Evolutionary conservation across 208 protist genomes (phyloP).

Genomic region (Trichomonas tenax): DNA sequence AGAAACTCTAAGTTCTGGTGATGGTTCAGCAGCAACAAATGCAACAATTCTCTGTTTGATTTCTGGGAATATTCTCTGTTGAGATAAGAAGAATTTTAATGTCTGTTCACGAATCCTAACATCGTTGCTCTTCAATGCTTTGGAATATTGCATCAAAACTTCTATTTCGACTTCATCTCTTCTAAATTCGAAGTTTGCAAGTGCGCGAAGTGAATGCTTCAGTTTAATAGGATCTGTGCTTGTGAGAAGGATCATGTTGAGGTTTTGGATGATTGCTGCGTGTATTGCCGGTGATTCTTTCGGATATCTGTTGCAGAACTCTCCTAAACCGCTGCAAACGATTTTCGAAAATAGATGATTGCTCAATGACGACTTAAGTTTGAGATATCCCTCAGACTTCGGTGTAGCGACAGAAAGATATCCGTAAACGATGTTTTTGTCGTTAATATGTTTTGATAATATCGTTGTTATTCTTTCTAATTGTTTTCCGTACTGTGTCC

Average conservation of each 20-base stretch:
- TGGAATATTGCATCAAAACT: not conserved
- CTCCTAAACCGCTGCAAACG: not conserved
- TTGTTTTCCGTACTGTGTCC: not conserved
- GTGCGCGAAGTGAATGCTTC: not conserved
- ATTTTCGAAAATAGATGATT: not conserved
- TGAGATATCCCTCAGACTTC: not conserved
- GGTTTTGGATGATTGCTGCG: not conserved
- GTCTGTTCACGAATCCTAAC: not conserved
- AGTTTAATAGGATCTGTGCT: not conserved
- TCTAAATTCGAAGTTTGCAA: not conserved
- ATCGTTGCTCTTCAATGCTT: not conserved
- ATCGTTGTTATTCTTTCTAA: not conserved
- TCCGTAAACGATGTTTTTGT: not conserved
- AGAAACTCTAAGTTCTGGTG: not conserved
- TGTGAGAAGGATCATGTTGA: not conserved
- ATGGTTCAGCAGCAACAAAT: not conserved
- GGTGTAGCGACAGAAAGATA: not conserved
- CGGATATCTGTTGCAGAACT: not conserved
- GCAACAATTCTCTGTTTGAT: not conserved
- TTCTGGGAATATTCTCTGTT: not conserved
- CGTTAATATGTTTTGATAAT: not conserved
- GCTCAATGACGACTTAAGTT: not conserved
- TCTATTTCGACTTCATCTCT: not conserved
- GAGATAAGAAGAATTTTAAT: not conserved
- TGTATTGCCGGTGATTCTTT: not conserved